Evolutionary conservation across 768 basidiomycete genomes (phyloP).

Genomic region (Pholiota microspora): DNA sequence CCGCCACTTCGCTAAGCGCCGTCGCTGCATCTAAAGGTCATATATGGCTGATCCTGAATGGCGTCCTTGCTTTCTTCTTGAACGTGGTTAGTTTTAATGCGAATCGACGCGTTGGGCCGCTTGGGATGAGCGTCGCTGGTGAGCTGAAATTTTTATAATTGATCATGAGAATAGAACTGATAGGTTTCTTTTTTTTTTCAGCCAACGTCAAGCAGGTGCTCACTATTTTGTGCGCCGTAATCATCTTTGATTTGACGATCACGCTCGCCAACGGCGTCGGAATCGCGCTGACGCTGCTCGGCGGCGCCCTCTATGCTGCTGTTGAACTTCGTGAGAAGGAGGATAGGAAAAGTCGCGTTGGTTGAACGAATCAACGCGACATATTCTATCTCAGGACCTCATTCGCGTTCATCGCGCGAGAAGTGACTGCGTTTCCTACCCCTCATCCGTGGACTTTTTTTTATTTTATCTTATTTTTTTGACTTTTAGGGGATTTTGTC

Average conservation of each 20-base stretch:
- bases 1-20: slow-evolving; percentile 19
- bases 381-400: too few relatives aligned
- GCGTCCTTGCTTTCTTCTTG: slow-evolving; percentile 84
- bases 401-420: too few relatives aligned
- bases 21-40: slow-evolving; percentile 30
- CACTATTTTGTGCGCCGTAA: slow-evolving; percentile 81
- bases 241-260: slow-evolving; percentile 81
- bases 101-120: slow-evolving; percentile 87
- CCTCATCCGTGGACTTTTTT: too few relatives aligned
- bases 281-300: slow-evolving; percentile 78
- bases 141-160: slow-evolving; percentile 21
- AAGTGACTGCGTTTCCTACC: too few relatives aligned
- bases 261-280: slow-evolving; percentile 79
- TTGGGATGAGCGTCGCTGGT: slow-evolving; percentile 93
- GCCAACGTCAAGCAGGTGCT: slow-evolving; percentile 93
- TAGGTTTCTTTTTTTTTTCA: slow-evolving; percentile 22
- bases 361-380: slow-evolving; percentile 2
- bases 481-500: neutral
- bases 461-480: too few relatives aligned
- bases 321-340: slow-evolving; percentile 59
- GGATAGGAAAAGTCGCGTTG: slow-evolving; percentile 12
- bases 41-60: slow-evolving; percentile 69
- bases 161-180: neutral
- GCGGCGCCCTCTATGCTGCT: slow-evolving; percentile 79
- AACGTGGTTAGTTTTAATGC: slow-evolving; percentile 95